Evolutionary conservation across 495 filamentous ascomycete genomes (phyloP), one percentile per base, ranked within the genome.

Genomic region (Astrothelium macrocarpum): DNA sequence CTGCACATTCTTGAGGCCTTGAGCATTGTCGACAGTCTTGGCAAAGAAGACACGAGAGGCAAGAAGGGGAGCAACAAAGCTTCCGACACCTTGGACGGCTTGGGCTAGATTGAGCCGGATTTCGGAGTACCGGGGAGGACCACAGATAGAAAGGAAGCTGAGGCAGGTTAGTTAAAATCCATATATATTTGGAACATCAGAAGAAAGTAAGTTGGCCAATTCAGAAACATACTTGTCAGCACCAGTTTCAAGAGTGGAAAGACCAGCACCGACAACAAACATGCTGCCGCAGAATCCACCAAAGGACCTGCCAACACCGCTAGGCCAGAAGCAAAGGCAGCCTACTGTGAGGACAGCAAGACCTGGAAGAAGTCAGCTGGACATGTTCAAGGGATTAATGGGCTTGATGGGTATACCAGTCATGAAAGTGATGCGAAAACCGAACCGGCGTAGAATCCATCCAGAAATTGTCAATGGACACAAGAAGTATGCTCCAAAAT

Each of bases 101-200:
- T 90, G 87, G 1, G 87, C 81, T 16, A 89, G 68, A 43, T 89
- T 83, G 60, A 91, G 80, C 32, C 88, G 80, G 66, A 82, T 76
- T 62, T 83, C 80, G 16, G 78, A 71, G 67, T 81, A 81, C 23
- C 75, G 71, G 3, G 78, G 79, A 7, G 80, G 80, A 53, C 80
- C 80, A 61, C 79, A 81, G 31, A 82, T 79, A n/a, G n/a, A 42
- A 2, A 36, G 18, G 61, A 56, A 66, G 64, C 20, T 62, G n/a
- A 11, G 9, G 3, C 12, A 49, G 12, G 43, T 43, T n/a, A 53
- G 16, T 58, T 11, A 20, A 20, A 5, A 16, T 32, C 43, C 3
- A 36, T 16, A 34, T 20, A 58, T 3, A 49, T 10, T 3, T 10
- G 9, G 23, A 20, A 20, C 3, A 49, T 10, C 7, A 9, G 7